Evolutionary conservation across 345 rosid genomes (phyloP), one percentile per base, ranked within the genome.

Genomic region (Schrenkiella parvula): DNA sequence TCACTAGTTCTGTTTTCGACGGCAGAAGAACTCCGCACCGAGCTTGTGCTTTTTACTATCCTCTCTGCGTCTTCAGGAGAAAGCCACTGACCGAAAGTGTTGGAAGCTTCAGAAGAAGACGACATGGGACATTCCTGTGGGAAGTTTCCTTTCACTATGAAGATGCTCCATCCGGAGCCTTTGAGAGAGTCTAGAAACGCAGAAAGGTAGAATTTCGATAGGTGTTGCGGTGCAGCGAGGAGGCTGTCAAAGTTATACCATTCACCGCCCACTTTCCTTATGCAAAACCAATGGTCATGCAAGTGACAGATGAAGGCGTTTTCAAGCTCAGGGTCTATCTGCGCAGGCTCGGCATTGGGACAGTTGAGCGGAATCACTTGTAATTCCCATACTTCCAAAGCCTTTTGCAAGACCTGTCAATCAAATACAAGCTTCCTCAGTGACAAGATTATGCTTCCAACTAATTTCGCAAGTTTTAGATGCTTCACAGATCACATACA

Each of bases 171-270:
- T 9, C 99, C 96, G 3, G 78, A 82, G 83, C 96, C 87, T 64
- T 85, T 89, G 23, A 95, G 82, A 18, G 99, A 83, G 80, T 95
- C 95, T 10, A 89, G 81, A 66, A 82, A 91, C 15, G 96, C 99
- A 8, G 95, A 83, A 58, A 95, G 90, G 81, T 87, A 91, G 70
- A 95, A 95, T 84, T 85, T 91, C 0, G 96, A 91, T 23, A 95
- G 83, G 77, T 95, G 93, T 74, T 85, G 85, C 0, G 98, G 97
- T 1, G 97, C 99, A 9, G 96, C 88, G 28, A 82, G 85, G 18
- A 91, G 95, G 72, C 99, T 95, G 79, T 95, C 96, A 13, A 95
- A 95, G 75, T 95, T 95, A 32, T 95, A 95, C 97, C 98, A 89
- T 53, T 95, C 99, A 6, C 88, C 87, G 18, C 84, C 87, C 60